Percentiles rank a stretch among this genome's conserved stretches.
Conservation (phyloP, 257 asterid species). For the Lavandula angustifolia region DNA sequence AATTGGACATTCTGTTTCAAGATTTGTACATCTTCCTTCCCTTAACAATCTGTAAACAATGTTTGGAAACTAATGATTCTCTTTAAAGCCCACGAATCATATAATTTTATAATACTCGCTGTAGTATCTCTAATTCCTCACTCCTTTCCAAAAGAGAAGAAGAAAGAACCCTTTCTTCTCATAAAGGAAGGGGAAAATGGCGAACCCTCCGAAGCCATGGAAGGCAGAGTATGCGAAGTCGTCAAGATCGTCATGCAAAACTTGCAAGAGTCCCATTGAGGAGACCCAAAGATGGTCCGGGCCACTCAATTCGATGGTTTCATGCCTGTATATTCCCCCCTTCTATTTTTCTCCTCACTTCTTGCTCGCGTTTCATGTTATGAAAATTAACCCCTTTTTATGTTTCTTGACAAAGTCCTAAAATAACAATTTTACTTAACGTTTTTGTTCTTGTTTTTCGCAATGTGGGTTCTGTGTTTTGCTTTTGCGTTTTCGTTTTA, state of each 20-base stretch:
- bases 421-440: background rate
- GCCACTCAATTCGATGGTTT: constrained; percentile 86
- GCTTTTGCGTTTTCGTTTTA: background rate
- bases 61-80: background rate
- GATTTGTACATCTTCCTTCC: constrained; percentile 19
- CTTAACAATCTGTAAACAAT: background rate
- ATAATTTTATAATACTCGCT: background rate
- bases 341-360: background rate
- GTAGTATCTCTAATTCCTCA: background rate
- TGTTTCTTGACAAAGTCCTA: constrained; percentile 28
- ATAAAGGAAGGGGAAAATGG: constrained; percentile 46
- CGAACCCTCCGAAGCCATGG: constrained; percentile 91
- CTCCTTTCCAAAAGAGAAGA: background rate
- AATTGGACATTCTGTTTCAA: background rate
- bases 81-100: background rate
- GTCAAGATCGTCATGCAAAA: constrained; percentile 84
- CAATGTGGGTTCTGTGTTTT: constrained; percentile 30
- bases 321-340: constrained; percentile 64
- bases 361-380: background rate
- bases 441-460: background rate
- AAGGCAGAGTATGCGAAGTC: constrained; percentile 92
- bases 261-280: constrained; percentile 67
- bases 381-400: background rate
- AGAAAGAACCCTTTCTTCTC: background rate
- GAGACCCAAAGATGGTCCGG: constrained; percentile 85